Percentiles rank a stretch among this genome's conserved stretches.
phyloP scores from a whole-genome alignment of 208 protist species.

The Trypanosoma scelopori region DNA sequence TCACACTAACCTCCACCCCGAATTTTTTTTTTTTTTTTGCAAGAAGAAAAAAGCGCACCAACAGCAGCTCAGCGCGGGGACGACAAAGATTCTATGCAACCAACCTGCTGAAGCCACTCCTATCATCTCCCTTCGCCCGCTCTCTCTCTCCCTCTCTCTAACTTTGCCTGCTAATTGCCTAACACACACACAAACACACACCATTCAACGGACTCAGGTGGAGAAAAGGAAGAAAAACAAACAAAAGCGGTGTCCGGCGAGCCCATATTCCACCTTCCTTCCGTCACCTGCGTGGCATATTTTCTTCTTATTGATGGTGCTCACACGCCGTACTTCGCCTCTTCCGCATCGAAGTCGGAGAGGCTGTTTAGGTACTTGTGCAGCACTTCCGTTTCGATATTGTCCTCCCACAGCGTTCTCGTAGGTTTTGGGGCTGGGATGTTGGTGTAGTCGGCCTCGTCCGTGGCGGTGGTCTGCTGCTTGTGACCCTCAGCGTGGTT shows the following conservation, averaged over 20 bases:
- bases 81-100: neutral
- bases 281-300: neutral
- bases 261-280: neutral
- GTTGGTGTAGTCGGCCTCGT: slow-evolving; percentile 84
- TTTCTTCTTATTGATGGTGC: neutral
- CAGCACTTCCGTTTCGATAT: slow-evolving; percentile 86
- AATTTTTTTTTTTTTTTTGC: too few species aligned
- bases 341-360: slow-evolving; percentile 81
- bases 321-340: slow-evolving; percentile 81
- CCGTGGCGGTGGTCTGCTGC: slow-evolving; percentile 23
- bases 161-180: slow-evolving; percentile 8
- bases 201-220: neutral
- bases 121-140: neutral
- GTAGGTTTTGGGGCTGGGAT: slow-evolving; percentile 57
- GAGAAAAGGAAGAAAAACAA: slow-evolving; percentile 10
- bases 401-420: slow-evolving; percentile 82
- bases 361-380: slow-evolving; percentile 86
- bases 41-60: neutral
- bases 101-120: neutral
- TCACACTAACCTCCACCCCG: too few species aligned
- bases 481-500: slow-evolving; percentile 70
- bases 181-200: slow-evolving; percentile 17
- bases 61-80: neutral
- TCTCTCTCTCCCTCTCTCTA: neutral
- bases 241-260: slow-evolving; percentile 3